Percentiles rank a stretch among this genome's conserved stretches.
Evolutionary conservation across 202 grass and related monocot genomes (phyloP).

Genomic region (Sporobolus alterniflorus): DNA sequence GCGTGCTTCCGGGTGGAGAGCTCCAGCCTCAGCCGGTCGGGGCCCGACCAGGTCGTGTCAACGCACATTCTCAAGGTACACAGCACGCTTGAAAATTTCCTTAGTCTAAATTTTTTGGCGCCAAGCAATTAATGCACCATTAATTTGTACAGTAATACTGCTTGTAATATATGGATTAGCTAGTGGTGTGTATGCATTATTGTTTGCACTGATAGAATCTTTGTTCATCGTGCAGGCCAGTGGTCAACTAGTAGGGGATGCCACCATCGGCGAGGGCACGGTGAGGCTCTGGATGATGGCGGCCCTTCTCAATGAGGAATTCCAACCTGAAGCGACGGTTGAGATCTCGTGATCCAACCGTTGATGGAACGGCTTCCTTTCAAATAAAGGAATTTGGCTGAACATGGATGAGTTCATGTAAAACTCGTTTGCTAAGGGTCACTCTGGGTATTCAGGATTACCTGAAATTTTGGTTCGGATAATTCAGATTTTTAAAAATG

Average conservation of each 20-base stretch:
- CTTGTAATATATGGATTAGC: background rate
- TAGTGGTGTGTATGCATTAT: background rate
- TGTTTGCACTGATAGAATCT: background rate
- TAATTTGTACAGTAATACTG: background rate
- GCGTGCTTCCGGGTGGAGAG: constrained; percentile 51
- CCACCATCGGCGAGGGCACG: constrained; percentile 39
- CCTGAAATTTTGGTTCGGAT: no score
- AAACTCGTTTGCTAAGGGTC: background rate
- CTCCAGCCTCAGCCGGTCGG: constrained; percentile 47
- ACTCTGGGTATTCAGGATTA: no score
- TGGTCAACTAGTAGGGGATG: constrained; percentile 25
- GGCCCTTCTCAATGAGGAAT: constrained; percentile 69
- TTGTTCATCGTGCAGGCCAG: constrained; percentile 31
- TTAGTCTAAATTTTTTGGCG: background rate
- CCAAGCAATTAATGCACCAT: background rate
- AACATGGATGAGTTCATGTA: background rate
- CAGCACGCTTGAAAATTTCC: background rate
- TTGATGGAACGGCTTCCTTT: background rate
- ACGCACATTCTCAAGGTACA: constrained; percentile 66
- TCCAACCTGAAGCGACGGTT: constrained; percentile 39
- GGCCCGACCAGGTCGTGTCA: constrained; percentile 46
- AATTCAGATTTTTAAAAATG: no score
- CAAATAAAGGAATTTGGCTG: background rate
- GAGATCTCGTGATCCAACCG: constrained; percentile 18
- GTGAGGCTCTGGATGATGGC: constrained; percentile 65